These are phyloP conservation scores for Mastigamoeba balamuthi DNA, from an alignment of 78 protist genomes.

Conservation along the genomic window DNA sequence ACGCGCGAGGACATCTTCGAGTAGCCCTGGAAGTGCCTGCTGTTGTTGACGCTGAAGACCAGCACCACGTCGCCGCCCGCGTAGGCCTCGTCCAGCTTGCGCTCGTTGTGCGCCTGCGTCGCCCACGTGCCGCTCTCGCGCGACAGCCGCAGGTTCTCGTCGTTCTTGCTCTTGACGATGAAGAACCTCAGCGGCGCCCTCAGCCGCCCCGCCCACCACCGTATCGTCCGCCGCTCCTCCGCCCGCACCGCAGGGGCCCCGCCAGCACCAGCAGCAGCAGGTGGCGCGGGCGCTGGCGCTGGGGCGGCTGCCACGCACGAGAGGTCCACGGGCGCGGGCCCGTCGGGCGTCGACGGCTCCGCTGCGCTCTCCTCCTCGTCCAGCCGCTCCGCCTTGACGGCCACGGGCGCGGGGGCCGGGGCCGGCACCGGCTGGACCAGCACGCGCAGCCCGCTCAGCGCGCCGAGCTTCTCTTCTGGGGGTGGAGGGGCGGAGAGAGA, in stretches of 20 bases:
- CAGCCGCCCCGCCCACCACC: background rate
- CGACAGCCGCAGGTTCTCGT: background rate
- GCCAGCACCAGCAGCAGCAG: background rate
- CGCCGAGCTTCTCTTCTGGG: too few relatives aligned
- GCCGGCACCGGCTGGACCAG: too few relatives aligned
- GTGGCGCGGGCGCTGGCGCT: background rate
- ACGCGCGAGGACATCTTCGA: background rate
- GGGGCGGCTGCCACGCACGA: background rate
- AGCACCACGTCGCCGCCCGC: background rate
- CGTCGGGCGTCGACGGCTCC: background rate
- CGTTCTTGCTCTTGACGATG: background rate
- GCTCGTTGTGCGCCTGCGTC: background rate
- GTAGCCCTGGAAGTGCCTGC: conserved; percentile 3
- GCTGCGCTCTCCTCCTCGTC: background rate
- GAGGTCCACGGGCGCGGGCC: background rate
- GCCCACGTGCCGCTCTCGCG: background rate
- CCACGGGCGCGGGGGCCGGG: too few relatives aligned
- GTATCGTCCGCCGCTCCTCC: background rate
- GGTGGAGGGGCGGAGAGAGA: too few relatives aligned
- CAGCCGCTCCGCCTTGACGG: too few relatives aligned
- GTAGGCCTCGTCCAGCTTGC: background rate
- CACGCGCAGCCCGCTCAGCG: too few relatives aligned
- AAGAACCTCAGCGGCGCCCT: background rate
- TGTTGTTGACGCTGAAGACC: background rate
- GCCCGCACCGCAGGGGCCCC: background rate